Evolutionary conservation across 257 asterid species (phyloP), one percentile per base, ranked within the genome.

Genomic region (Rauvolfia tetraphylla): DNA sequence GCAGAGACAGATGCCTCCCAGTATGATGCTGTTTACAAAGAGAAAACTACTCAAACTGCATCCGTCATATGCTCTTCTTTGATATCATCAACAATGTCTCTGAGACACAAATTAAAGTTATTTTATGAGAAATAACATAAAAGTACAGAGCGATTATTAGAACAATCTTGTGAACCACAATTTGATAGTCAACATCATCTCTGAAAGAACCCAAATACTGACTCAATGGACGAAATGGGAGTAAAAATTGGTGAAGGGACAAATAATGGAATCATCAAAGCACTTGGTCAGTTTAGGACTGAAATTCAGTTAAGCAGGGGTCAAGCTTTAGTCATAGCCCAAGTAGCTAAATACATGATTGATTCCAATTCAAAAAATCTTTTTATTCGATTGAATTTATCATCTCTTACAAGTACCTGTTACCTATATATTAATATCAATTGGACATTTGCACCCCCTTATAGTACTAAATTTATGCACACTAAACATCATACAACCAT

Each of bases 31-130:
- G 73, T 65, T 84, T 41, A 53, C 2, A 59, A 41, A 25, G 15
- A 3, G 9, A 51, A 23, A 39, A 58, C 66, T 58, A 58, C 68
- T 34, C 46, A 54, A 36, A 34, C 73, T 48, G 58, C 80, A 75
- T 80, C 88, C 7, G 72, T n/a, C 77, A 63, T 79, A 42, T 81
- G 80, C 14, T 79, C 90, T 36, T 74, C 86, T 57, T 79, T 77
- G 79, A 81, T 77, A 33, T 79, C 62, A 49, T 58, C 78, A 11
- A 81, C 77, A 25, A 73, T 78, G 72, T 84, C 84, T 87, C 92
- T 87, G 89, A 73, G 75, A 63, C 68, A 69, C 39, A 72, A 38
- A 22, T 38, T 38, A 25, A n/a, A 31, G 58, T 33, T 53, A 58
- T 22, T 59, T 39, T 23, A 34, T 8, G 9, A 62, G 2, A 59